Evolutionary conservation across 768 basidiomycete species (phyloP).

Genomic region (Chalciporus pseudorubinellus): DNA sequence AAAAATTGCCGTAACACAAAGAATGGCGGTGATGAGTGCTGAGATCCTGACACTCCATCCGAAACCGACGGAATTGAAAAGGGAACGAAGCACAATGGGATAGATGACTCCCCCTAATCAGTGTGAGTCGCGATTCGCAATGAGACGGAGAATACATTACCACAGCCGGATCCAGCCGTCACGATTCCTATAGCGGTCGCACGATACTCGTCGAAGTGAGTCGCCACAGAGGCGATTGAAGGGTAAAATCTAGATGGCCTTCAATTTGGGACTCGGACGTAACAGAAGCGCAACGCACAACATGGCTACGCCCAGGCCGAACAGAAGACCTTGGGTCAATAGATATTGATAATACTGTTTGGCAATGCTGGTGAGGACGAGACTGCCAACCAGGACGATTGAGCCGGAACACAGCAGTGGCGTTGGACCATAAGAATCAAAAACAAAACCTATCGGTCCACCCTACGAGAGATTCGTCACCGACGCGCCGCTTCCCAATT

Average conservation of each 20-base stretch:
- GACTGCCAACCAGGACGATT: slow-evolving; percentile 45
- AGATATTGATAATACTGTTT: slow-evolving; percentile 59
- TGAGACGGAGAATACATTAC: slow-evolving; percentile 31
- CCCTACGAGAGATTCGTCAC: slow-evolving; percentile 42
- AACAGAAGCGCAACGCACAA: slow-evolving; percentile 42
- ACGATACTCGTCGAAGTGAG: slow-evolving; percentile 60
- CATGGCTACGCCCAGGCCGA: slow-evolving; percentile 63
- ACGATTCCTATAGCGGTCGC: slow-evolving; percentile 73
- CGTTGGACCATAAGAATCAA: slow-evolving; percentile 59
- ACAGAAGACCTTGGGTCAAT: slow-evolving; percentile 60
- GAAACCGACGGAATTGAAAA: slow-evolving; percentile 57
- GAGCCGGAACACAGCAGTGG: slow-evolving; percentile 53
- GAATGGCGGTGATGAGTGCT: slow-evolving; percentile 47
- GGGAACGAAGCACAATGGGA: slow-evolving; percentile 58
- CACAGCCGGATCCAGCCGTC: slow-evolving; percentile 65
- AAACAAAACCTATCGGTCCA: slow-evolving; percentile 56
- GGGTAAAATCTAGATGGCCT: slow-evolving; percentile 60
- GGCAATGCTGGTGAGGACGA: slow-evolving; percentile 61
- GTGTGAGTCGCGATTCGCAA: slow-evolving; percentile 21
- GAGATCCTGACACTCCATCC: slow-evolving; percentile 61
- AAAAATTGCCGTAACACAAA: slow-evolving; percentile 46
- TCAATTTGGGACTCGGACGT: slow-evolving; percentile 5
- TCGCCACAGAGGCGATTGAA: slow-evolving; percentile 61
- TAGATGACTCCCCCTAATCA: slow-evolving; percentile 63
- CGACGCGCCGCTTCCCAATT: not conserved